Conservation (phyloP, 345 rosid genomes). For the Nasturtium officinale region DNA sequence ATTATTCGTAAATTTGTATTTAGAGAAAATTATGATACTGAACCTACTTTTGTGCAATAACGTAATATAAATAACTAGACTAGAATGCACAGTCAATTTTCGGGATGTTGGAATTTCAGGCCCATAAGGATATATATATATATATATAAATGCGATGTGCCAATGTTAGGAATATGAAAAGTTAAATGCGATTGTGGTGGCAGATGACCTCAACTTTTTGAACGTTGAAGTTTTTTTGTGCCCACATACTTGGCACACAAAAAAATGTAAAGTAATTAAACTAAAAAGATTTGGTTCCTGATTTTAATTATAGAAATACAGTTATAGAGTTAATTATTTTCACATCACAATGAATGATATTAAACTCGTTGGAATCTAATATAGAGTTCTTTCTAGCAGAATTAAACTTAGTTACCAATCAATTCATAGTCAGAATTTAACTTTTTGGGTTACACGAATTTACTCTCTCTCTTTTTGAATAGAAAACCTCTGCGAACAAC, state of each 20-base stretch:
- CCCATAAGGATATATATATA: neutral
- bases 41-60: neutral
- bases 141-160: too few species aligned
- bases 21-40: neutral
- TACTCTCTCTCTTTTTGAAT: neutral
- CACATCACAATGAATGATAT: neutral
- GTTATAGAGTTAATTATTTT: neutral
- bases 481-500: conserved; percentile 36
- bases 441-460: conserved; percentile 1
- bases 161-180: neutral
- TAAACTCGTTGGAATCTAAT: conserved; percentile 2
- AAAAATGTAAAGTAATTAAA: neutral
- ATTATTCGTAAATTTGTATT: neutral
- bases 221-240: conserved; percentile 9
- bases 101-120: neutral
- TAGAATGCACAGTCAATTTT: neutral
- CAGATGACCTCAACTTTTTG: neutral
- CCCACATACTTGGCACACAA: conserved; percentile 6
- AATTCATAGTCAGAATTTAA: conserved; percentile 21
- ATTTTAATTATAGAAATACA: neutral
- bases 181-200: neutral
- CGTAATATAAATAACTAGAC: neutral
- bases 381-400: neutral
- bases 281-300: too few species aligned
- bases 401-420: conserved; percentile 25